phyloP scores from a whole-genome alignment of 352 stramenopile genomes.

The Phytophthora constricta region DNA sequence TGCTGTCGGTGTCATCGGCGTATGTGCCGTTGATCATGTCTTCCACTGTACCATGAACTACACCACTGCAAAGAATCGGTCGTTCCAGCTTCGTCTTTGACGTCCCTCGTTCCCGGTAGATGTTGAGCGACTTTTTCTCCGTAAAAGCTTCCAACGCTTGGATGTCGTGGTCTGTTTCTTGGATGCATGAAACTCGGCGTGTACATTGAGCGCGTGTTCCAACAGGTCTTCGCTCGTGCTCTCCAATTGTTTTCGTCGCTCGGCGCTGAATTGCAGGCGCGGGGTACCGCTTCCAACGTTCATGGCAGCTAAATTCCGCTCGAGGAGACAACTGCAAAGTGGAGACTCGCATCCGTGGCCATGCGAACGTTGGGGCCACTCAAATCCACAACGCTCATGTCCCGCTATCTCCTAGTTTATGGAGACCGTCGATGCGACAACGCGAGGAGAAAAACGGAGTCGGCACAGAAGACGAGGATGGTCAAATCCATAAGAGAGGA shows the following conservation, averaged over 20 bases:
- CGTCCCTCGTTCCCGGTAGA: conserved; percentile 55
- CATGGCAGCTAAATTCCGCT: conserved; percentile 10
- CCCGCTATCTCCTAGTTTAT: not conserved
- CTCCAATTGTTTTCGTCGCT: conserved; percentile 49
- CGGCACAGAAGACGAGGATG: not conserved
- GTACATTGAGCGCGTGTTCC: conserved; percentile 55
- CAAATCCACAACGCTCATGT: not conserved
- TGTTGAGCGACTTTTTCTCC: conserved; percentile 57
- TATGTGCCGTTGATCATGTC: conserved; percentile 62
- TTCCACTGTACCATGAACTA: conserved; percentile 61
- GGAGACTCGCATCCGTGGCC: conserved; percentile 22
- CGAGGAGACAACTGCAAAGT: conserved; percentile 22
- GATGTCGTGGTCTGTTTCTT: conserved; percentile 26
- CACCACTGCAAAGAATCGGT: conserved; percentile 50
- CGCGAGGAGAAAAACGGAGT: not conserved
- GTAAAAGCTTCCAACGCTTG: conserved; percentile 65
- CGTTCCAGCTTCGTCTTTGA: conserved; percentile 6
- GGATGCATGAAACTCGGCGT: conserved; percentile 61
- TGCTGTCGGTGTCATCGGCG: conserved; percentile 56
- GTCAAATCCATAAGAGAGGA: not conserved
- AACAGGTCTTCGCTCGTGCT: conserved; percentile 64
- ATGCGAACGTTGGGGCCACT: conserved; percentile 9
- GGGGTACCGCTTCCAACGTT: conserved; percentile 38
- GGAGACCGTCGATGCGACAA: not conserved
- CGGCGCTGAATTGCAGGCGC: conserved; percentile 44